These are phyloP conservation scores for Teunomyces barrocoloradensis DNA, from an alignment of 805 yeast species.

Conservation along the genomic window DNA sequence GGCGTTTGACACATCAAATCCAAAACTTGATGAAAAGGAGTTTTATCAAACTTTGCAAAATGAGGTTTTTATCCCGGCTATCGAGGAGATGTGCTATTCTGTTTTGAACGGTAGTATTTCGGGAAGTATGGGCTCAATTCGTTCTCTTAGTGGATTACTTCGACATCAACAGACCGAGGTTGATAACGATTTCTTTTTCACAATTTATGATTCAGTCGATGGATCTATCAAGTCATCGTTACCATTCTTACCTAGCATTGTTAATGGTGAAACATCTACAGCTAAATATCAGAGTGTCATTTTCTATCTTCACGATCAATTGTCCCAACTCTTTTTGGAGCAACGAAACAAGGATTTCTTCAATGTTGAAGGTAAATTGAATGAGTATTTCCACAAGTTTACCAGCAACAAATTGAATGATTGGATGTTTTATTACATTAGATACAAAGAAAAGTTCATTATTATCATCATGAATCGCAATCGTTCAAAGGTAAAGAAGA, in stretches of 20 bases:
- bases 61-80: conserved; percentile 16
- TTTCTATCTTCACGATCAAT: conserved; percentile 39
- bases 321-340: conserved; percentile 28
- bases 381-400: conserved; percentile 42
- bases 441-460: conserved; percentile 27
- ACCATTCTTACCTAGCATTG: conserved; percentile 29
- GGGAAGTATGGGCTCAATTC: conserved; percentile 29
- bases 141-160: conserved; percentile 18
- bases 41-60: conserved; percentile 23
- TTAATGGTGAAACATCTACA: conserved; percentile 8
- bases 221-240: conserved; percentile 32
- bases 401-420: conserved; percentile 34
- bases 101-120: conserved; percentile 17
- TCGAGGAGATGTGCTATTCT: conserved; percentile 20
- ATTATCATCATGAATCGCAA: conserved; percentile 35
- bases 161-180: conserved; percentile 9
- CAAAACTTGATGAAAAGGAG: conserved; percentile 17
- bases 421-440: conserved; percentile 43
- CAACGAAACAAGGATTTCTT: conserved; percentile 24
- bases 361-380: conserved; percentile 13
- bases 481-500: conserved; percentile 16
- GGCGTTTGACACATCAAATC: conserved; percentile 28
- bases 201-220: conserved; percentile 27
- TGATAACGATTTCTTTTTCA: conserved; percentile 37
- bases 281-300: conserved; percentile 25